Evolutionary conservation across 345 rosid genomes (phyloP).

Genomic region (Salix arbutifolia): DNA sequence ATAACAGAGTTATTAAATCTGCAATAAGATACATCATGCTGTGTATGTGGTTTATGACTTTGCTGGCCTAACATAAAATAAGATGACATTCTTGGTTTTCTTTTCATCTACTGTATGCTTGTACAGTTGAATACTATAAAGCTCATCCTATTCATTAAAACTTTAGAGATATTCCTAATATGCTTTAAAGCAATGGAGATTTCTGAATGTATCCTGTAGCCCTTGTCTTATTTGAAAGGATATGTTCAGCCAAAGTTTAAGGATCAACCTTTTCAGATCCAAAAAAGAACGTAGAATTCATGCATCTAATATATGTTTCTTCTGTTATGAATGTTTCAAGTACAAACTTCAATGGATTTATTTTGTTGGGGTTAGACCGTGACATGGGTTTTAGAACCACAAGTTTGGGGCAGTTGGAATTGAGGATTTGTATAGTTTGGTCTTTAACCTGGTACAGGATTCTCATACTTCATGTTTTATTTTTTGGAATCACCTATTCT

Average conservation of each 20-base stretch:
- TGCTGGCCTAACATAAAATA: not conserved
- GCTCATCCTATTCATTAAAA: too few species aligned
- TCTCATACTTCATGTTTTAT: not conserved
- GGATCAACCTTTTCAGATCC: too few species aligned
- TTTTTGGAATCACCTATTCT: not conserved
- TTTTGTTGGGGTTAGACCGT: too few species aligned
- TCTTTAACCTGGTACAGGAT: not conserved
- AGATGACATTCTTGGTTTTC: not conserved
- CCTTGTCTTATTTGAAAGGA: too few species aligned
- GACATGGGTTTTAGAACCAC: too few species aligned
- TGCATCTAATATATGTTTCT: too few species aligned
- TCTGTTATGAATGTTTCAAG: too few species aligned
- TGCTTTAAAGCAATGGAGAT: not conserved
- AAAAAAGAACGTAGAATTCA: too few species aligned
- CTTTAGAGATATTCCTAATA: not conserved
- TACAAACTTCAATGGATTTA: too few species aligned
- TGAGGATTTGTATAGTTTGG: not conserved
- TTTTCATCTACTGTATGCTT: not conserved
- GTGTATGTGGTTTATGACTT: not conserved
- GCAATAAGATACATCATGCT: not conserved
- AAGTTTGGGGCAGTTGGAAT: not conserved
- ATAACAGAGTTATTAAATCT: not conserved
- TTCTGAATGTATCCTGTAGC: not conserved
- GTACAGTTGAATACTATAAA: too few species aligned
- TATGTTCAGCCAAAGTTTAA: not conserved